A percentile compares a stretch with the other conserved stretches of the same genome.
Conservation (phyloP, 2,329 filamentous ascomycete genomes). For the Bipolaris oryzae region DNA sequence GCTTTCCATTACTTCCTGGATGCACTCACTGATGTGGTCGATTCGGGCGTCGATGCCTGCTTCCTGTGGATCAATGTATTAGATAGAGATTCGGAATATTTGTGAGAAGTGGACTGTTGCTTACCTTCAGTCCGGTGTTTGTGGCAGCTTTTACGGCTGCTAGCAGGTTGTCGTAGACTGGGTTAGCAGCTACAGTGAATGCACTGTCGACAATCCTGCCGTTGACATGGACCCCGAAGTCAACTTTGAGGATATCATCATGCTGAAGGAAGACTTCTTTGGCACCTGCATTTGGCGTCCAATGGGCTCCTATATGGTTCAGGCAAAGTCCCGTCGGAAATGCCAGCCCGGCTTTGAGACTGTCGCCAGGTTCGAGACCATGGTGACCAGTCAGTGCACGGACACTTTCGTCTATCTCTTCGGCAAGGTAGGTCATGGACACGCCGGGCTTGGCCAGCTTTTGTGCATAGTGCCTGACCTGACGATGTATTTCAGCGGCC, state of each 20-base stretch:
- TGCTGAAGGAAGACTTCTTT: constrained; percentile 75
- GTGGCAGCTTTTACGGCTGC: constrained; percentile 70
- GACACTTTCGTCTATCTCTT: constrained; percentile 81
- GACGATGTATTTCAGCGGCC: constrained; percentile 83
- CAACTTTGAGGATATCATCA: constrained; percentile 76
- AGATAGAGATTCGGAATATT: not conserved
- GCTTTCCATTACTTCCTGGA: constrained; percentile 91
- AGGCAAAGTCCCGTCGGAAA: constrained; percentile 84
- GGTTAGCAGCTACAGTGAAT: constrained; percentile 71
- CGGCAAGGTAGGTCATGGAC: constrained; percentile 76
- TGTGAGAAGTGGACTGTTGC: not conserved
- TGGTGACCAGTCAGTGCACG: constrained; percentile 75
- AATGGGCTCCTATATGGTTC: constrained; percentile 84
- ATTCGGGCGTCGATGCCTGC: constrained; percentile 90
- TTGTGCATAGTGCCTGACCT: constrained; percentile 81
- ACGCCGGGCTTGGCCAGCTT: constrained; percentile 79
- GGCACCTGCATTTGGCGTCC: constrained; percentile 82
- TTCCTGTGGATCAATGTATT: constrained; percentile 57
- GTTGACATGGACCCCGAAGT: constrained; percentile 74
- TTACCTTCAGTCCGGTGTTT: constrained; percentile 74
- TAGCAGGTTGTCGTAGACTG: constrained; percentile 69
- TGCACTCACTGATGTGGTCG: constrained; percentile 79
- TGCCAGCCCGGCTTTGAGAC: constrained; percentile 77
- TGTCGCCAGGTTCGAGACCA: constrained; percentile 77
- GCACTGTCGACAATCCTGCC: constrained; percentile 74